These are phyloP conservation scores for Dioscorea zingiberensis DNA, from an alignment of 106 monocot species.

Conservation along the genomic window DNA sequence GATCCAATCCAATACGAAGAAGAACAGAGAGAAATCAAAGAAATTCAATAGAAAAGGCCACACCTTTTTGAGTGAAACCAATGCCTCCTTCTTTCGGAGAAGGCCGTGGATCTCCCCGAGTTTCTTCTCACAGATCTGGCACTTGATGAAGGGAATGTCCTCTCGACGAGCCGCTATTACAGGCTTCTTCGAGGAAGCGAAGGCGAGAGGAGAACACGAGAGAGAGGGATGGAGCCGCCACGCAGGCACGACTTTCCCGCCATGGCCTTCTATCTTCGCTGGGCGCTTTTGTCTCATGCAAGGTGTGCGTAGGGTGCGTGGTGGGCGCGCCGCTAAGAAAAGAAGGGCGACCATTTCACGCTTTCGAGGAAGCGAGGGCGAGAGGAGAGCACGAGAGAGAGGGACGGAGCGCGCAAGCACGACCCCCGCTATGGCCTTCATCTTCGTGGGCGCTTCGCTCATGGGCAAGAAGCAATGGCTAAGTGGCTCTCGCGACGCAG, in stretches of 20 bases:
- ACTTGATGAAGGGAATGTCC: conserved; percentile 83
- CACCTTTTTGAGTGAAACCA: conserved; percentile 71
- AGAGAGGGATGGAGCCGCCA: background rate
- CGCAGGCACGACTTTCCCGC: conserved; percentile 3
- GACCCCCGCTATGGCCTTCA: conserved; percentile 9
- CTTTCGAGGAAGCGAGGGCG: conserved; percentile 35
- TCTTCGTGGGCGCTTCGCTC: too few relatives aligned
- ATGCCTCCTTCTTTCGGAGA: conserved; percentile 50
- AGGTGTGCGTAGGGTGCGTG: too few relatives aligned
- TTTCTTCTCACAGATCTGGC: conserved; percentile 89
- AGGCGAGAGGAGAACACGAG: conserved; percentile 10
- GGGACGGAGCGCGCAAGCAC: too few relatives aligned
- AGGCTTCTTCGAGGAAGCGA: conserved; percentile 37
- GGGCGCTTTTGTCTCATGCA: too few relatives aligned
- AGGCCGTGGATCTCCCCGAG: conserved; percentile 67
- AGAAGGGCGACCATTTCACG: conserved; percentile 34
- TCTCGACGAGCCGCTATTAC: conserved; percentile 50
- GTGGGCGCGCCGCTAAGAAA: too few relatives aligned
- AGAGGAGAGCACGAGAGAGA: conserved; percentile 6
- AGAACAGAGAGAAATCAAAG: too few relatives aligned
- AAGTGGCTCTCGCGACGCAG: too few relatives aligned
- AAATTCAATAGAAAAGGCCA: too few relatives aligned
- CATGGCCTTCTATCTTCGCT: conserved; percentile 2
- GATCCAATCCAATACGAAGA: too few relatives aligned
- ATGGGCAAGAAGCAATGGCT: too few relatives aligned